Conservation (phyloP, 352 stramenopile genomes). For the Globisporangium alternatum region DNA sequence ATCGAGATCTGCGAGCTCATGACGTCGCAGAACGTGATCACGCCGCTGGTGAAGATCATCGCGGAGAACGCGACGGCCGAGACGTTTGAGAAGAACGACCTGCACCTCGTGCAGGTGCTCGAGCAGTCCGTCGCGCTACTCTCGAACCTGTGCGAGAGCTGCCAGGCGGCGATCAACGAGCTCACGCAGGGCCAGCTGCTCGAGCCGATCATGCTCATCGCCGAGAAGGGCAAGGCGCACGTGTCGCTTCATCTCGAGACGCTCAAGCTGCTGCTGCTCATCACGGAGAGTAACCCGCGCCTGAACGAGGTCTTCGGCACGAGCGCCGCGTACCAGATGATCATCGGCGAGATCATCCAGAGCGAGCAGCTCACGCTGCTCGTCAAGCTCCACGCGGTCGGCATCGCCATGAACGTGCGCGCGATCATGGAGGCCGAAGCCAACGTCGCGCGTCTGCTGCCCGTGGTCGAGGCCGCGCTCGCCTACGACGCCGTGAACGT, state of each 20-base stretch:
- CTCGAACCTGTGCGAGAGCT: conserved; percentile 82
- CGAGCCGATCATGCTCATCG: conserved; percentile 73
- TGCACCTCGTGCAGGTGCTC: conserved; percentile 70
- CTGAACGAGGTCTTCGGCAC: conserved; percentile 65
- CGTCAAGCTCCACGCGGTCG: conserved; percentile 55
- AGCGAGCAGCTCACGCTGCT: conserved; percentile 47
- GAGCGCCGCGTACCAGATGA: conserved; percentile 60
- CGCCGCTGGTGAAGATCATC: conserved; percentile 74
- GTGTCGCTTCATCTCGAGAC: conserved; percentile 68
- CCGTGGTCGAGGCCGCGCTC: conserved; percentile 63
- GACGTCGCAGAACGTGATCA: conserved; percentile 72
- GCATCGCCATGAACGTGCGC: conserved; percentile 77
- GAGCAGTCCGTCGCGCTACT: conserved; percentile 81
- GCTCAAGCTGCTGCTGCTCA: conserved; percentile 75
- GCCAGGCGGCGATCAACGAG: conserved; percentile 75
- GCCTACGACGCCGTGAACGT: conserved; percentile 81
- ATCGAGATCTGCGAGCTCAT: conserved; percentile 82
- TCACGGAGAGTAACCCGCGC: conserved; percentile 80
- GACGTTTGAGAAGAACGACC: conserved; percentile 52
- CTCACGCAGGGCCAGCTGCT: conserved; percentile 73
- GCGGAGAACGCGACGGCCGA: conserved; percentile 49
- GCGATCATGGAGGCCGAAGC: conserved; percentile 71
- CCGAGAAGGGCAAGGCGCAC: conserved; percentile 46
- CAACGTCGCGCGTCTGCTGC: conserved; percentile 65
- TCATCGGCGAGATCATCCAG: conserved; percentile 67